phyloP scores from a whole-genome alignment of 2,329 filamentous ascomycete genomes.

The Neopestalotiopsis sp. region DNA sequence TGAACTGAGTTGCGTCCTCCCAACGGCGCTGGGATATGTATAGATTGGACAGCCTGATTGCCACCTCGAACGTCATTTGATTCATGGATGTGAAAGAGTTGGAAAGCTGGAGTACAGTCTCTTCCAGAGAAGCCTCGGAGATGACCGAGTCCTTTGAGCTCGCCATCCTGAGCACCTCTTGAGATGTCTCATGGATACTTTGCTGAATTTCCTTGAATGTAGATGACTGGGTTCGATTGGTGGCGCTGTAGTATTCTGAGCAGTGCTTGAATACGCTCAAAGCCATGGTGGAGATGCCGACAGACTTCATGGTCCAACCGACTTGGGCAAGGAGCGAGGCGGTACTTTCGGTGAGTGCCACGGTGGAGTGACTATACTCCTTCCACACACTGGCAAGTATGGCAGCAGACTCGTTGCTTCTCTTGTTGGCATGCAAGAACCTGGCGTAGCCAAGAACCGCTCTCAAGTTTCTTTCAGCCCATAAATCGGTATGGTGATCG shows the following conservation, averaged over 20 bases:
- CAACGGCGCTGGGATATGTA: conserved; percentile 53
- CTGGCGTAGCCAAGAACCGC: conserved; percentile 50
- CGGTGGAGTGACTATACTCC: conserved; percentile 47
- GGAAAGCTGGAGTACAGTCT: conserved; percentile 49
- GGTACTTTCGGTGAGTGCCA: conserved; percentile 43
- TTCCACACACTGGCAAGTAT: conserved; percentile 52
- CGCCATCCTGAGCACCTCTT: conserved; percentile 44
- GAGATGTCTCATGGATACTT: conserved; percentile 46
- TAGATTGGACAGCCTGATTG: conserved; percentile 43
- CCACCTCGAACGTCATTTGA: conserved; percentile 45
- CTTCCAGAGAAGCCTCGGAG: conserved; percentile 48
- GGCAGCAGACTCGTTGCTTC: conserved; percentile 48
- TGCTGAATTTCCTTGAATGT: conserved; percentile 48
- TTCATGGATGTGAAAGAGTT: conserved; percentile 44
- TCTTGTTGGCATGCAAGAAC: conserved; percentile 51
- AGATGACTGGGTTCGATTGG: conserved; percentile 37
- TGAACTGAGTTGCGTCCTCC: conserved; percentile 50
- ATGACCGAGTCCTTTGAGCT: conserved; percentile 41
- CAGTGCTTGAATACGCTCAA: conserved; percentile 52
- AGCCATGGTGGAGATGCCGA: conserved; percentile 50
- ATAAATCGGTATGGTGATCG: conserved; percentile 45
- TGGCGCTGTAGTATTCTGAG: conserved; percentile 42
- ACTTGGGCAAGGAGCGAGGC: conserved; percentile 44
- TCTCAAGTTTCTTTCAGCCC: conserved; percentile 54
- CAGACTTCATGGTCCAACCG: conserved; percentile 50